Base-by-base conservation (phyloP, 2,329 filamentous ascomycete species). In the Zopfia rhizophila region DNA sequence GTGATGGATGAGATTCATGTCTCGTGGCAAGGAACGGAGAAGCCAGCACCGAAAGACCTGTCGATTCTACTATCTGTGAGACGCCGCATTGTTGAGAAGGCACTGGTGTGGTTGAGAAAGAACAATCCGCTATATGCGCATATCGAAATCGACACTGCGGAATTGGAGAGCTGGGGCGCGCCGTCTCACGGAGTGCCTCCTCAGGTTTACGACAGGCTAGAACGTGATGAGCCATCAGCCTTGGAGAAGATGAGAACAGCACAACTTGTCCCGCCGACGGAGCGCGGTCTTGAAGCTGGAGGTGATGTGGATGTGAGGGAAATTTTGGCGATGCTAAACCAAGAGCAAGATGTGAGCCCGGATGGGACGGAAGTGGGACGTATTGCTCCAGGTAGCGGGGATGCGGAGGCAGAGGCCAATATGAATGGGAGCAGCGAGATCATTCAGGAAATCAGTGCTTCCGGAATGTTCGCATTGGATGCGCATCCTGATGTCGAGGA, bases 201-300 rank as follows among this genome's bases (percentile, higher is more conserved):
- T 39, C 24, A 39, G 37, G 25, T 39, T 3, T 39, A 39, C 12
- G 13, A 39, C 3, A 14, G 24, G 12, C 18, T 39, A 18, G 23
- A 30, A 19, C 5, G 24, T 3, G n/a, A 39, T 18, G 12, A 39
- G 23, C 37, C 24, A n/a, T 39, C 24, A 5, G 37, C 25, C 5
- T 29, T 14, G 24, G 37, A 39, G 37, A 39, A 39, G 25, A 29
- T 27, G 7, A 28, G 25, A 14, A 39, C 37, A 23, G 37, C 23
- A 21, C 37, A 39, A 14, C 23, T 39, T 30, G 24, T 39, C n/a
- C 37, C 37, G 18, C 31, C 29, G 11, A 43, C 39, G n/a, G 39
- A 43, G 39, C 39, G 39, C 21, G 39, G 29, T 7, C 28, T 43
- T 7, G 39, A 43, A 24, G 29, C 23, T 12, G 29, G 18, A 6